Conservation (phyloP, 2,329 filamentous ascomycete genomes). For the Polychaeton citri region DNA sequence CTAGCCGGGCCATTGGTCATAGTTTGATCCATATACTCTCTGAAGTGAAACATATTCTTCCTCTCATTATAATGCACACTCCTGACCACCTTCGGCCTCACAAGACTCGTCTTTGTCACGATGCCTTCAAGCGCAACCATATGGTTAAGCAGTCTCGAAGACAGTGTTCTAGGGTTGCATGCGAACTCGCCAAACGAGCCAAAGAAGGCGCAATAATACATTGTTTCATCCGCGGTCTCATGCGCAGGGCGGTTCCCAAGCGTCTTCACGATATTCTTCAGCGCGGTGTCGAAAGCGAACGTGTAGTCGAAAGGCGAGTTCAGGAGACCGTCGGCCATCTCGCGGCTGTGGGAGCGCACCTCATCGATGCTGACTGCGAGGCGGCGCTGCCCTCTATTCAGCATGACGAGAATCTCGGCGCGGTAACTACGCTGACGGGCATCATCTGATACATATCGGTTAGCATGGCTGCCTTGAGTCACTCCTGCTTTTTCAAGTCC, state of each 20-base stretch:
- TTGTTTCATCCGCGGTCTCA: constrained; percentile 61
- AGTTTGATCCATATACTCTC: constrained; percentile 90
- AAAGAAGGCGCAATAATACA: constrained; percentile 93
- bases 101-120: constrained; percentile 88
- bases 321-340: constrained; percentile 68
- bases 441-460: constrained; percentile 33
- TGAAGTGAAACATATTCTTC: constrained; percentile 73
- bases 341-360: constrained; percentile 72
- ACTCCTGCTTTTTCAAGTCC: constrained; percentile 4
- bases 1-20: constrained; percentile 89
- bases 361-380: constrained; percentile 63
- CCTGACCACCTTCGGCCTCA: constrained; percentile 93
- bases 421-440: constrained; percentile 60
- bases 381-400: constrained; percentile 47
- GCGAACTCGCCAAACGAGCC: constrained; percentile 91
- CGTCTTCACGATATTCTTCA: constrained; percentile 77
- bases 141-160: constrained; percentile 78
- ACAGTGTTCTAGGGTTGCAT: constrained; percentile 86
- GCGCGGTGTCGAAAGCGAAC: constrained; percentile 75
- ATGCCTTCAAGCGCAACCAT: constrained; percentile 98
- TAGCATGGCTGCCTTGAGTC: too few relatives aligned
- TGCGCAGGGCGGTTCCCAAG: constrained; percentile 62
- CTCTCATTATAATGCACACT: constrained; percentile 93
- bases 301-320: constrained; percentile 78
- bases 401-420: constrained; percentile 70